phyloP scores from a whole-genome alignment of 2,329 filamentous ascomycete species.

The Nemania sp. region DNA sequence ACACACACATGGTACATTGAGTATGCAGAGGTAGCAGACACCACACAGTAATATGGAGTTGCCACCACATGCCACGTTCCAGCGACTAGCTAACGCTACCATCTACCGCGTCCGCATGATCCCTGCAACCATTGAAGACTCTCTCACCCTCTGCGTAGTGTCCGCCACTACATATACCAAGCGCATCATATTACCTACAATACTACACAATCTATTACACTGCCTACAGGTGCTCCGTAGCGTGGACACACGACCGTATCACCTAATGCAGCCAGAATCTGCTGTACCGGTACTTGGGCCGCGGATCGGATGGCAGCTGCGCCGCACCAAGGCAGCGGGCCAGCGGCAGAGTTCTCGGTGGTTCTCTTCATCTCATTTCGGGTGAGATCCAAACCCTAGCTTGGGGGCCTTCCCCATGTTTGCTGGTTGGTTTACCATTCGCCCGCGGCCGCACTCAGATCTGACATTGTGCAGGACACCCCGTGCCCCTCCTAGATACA shows the following conservation, averaged over 20 bases:
- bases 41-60: too few relatives aligned
- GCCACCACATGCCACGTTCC: conserved; percentile 29
- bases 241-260: neutral
- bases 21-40: too few relatives aligned
- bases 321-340: conserved; percentile 23
- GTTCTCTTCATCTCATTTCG: conserved; percentile 32
- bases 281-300: conserved; percentile 2
- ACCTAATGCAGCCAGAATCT: neutral
- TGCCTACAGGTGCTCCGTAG: too few relatives aligned
- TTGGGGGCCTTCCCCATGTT: conserved; percentile 25
- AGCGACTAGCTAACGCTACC: conserved; percentile 13
- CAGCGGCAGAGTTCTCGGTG: conserved; percentile 29
- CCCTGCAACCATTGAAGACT: conserved; percentile 20
- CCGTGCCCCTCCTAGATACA: conserved; percentile 19
- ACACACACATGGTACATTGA: too few relatives aligned
- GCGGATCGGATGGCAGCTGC: conserved; percentile 12
- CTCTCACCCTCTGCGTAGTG: neutral
- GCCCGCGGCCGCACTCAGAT: conserved; percentile 25
- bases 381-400: conserved; percentile 25
- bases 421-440: conserved; percentile 28
- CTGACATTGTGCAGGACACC: conserved; percentile 24
- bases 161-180: too few relatives aligned
- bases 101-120: conserved; percentile 24
- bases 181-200: too few relatives aligned
- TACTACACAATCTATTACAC: too few relatives aligned